phyloP scores from a whole-genome alignment of 148 eudicot genomes.

The Bassia scoparia region DNA sequence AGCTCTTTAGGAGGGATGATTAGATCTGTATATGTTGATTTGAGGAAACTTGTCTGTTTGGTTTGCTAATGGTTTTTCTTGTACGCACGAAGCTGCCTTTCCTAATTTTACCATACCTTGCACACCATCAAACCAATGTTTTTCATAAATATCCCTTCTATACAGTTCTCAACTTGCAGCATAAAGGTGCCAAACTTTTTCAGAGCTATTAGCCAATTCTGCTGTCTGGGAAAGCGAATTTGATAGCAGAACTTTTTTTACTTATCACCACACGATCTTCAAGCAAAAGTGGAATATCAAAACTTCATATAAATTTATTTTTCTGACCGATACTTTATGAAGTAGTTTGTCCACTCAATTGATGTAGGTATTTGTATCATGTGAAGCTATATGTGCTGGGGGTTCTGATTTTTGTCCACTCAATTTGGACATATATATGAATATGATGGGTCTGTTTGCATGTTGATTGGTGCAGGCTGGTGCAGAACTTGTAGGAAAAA shows the following conservation, averaged over 20 bases:
- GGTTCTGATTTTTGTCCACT: background rate
- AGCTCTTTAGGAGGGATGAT: background rate
- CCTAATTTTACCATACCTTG: background rate
- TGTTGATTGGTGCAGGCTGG: constrained; percentile 55
- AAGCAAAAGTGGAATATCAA: background rate
- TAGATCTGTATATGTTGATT: background rate
- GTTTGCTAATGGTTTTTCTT: background rate
- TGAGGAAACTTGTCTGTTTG: background rate
- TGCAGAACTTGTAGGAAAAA: constrained; percentile 51
- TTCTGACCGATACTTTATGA: background rate
- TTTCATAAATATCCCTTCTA: background rate
- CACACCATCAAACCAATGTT: background rate
- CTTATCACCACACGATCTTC: background rate
- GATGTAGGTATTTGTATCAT: constrained; percentile 1
- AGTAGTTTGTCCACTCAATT: background rate
- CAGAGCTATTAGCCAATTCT: constrained; percentile 1
- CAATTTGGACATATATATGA: background rate
- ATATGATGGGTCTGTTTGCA: constrained; percentile 4
- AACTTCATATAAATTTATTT: too few relatives aligned
- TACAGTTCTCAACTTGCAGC: background rate
- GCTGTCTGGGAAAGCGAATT: background rate
- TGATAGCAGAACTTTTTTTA: background rate
- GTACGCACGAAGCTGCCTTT: background rate
- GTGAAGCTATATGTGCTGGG: background rate
- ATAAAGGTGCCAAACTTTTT: background rate